Evolutionary conservation across 352 stramenopile species (phyloP).

Genomic region (Pythium aquatile): DNA sequence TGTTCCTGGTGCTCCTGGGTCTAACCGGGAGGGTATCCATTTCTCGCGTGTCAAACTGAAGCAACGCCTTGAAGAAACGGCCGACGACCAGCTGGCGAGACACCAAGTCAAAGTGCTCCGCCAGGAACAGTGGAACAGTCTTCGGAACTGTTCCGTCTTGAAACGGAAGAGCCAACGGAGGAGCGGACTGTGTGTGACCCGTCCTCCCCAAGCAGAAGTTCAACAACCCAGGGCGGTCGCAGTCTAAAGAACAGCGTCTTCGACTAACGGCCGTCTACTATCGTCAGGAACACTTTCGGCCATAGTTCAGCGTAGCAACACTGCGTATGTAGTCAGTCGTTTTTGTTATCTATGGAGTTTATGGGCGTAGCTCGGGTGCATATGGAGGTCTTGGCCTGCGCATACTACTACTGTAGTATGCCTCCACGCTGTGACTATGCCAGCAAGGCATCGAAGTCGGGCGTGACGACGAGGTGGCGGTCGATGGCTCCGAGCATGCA

Average conservation of each 20-base stretch:
- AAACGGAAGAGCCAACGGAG: not conserved
- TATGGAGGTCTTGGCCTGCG: not conserved
- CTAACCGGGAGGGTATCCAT: not conserved
- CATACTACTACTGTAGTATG: too few relatives aligned
- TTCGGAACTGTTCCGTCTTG: not conserved
- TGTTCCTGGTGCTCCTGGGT: not conserved
- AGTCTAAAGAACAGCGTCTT: too few relatives aligned
- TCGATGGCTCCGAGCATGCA: constrained; percentile 74
- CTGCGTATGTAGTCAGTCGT: not conserved
- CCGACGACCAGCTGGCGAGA: constrained; percentile 8
- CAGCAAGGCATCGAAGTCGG: constrained; percentile 82
- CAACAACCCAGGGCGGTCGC: too few relatives aligned
- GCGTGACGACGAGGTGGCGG: constrained; percentile 81
- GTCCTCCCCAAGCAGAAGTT: too few relatives aligned
- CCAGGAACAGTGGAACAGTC: constrained; percentile 4
- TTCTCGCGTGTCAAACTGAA: constrained; percentile 5
- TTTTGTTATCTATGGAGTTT: constrained; percentile 5
- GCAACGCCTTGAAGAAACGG: constrained; percentile 6
- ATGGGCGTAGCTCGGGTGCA: not conserved
- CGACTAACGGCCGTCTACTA: too few relatives aligned
- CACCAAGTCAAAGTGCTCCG: not conserved
- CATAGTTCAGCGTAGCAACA: too few relatives aligned
- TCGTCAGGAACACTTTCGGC: not conserved
- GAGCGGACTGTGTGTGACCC: not conserved
- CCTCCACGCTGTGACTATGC: constrained; percentile 33